Evolutionary conservation across 2,329 filamentous ascomycete genomes (phyloP), one percentile per base, ranked within the genome.

Genomic region (Fusarium nygamai): DNA sequence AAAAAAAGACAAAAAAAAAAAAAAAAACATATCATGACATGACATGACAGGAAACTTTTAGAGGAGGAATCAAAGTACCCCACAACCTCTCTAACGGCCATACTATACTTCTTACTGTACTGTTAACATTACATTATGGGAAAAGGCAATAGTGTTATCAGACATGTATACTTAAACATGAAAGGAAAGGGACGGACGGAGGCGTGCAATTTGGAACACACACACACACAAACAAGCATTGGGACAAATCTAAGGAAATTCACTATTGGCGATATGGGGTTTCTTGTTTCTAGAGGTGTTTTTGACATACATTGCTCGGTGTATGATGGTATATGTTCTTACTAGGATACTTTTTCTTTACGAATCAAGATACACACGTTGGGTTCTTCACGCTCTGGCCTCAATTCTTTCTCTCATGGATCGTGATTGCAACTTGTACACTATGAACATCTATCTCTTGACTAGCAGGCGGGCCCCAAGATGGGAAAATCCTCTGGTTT

Each of bases 341-440:
- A 31, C 16, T 38, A 54, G 41, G n/a, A 38, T 34, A 31, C 34
- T 58, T 41, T 53, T 41, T 53, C 29, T 22, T 54, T 56, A 71
- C 67, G 67, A 66, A 66, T 70, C 43, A 70, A 71, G 66, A 65
- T 38, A 66, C 67, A 54, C 39, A 64, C 20, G 58, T 70, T 60
- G 66, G 24, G 59, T 53, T 59, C 16, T 44, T 31, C 20, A 54
- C 43, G 43, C 50, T 29, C 36, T 39, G 41, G 48, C 46, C 44
- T 46, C 22, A 24, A 36, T n/a, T 63, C 47, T 33, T 48, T 5
- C 44, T 43, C 22, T 43, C 39, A 17, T 33, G 39, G 24, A 31
- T 36, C 59, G 24, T 53, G 27, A 53, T 33, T 24, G 17, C 34
- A 44, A 39, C n/a, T 31, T 39, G 8, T 39, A 46, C 17, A 39